Conservation (phyloP, 2,329 filamentous ascomycete species). For the Calonectria honghensis region DNA sequence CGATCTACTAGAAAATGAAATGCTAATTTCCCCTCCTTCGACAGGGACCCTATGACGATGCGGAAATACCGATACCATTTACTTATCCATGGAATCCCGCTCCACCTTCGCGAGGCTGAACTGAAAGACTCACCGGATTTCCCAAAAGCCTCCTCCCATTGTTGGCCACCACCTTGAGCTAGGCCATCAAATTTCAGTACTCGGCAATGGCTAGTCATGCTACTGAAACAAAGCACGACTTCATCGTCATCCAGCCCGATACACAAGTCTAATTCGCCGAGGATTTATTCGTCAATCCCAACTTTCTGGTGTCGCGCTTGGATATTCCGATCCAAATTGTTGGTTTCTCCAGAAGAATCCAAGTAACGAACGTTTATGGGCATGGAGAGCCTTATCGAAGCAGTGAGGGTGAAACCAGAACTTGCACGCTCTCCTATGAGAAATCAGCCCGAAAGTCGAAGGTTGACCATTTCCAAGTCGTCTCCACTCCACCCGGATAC, state of each 20-base stretch:
- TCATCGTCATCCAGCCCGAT: background rate
- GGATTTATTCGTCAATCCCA: background rate
- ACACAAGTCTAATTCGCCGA: background rate
- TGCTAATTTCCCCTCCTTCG: background rate
- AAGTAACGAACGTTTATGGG: background rate
- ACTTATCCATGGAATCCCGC: slow-evolving; percentile 14
- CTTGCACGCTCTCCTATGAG: background rate
- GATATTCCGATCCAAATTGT: background rate
- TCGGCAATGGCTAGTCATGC: background rate
- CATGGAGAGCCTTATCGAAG: background rate
- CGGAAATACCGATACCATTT: background rate
- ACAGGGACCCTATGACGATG: background rate
- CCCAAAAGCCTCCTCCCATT: background rate
- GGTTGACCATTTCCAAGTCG: background rate
- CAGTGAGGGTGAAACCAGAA: background rate
- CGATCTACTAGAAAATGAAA: too few relatives aligned
- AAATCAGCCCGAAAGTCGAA: background rate
- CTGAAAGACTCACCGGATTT: background rate
- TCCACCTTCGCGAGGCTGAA: slow-evolving; percentile 9
- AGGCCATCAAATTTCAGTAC: background rate
- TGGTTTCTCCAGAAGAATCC: accelerated
- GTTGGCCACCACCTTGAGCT: background rate
- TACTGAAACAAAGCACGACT: background rate
- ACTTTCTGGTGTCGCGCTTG: too few relatives aligned
- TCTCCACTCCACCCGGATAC: background rate